Conservation (phyloP, 345 rosid species). For the Mangifera indica region DNA sequence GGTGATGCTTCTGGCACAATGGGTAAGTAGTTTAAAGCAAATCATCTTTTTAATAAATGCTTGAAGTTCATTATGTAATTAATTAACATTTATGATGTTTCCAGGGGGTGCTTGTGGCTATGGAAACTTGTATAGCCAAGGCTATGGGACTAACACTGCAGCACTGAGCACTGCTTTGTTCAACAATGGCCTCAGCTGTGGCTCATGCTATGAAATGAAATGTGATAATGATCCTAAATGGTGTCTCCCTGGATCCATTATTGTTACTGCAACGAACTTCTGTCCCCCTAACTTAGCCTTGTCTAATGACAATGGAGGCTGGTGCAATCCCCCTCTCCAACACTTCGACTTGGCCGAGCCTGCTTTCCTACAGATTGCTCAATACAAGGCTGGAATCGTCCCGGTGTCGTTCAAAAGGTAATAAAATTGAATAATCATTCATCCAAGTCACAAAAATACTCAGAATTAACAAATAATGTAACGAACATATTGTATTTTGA, state of each 20-base stretch:
- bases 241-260: constrained; percentile 64
- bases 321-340: constrained; percentile 98
- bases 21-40: constrained; percentile 39
- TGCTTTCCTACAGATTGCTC: constrained; percentile 89
- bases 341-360: constrained; percentile 97
- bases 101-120: constrained; percentile 87
- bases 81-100: not conserved
- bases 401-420: constrained; percentile 89
- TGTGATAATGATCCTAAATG: constrained; percentile 62
- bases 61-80: no score
- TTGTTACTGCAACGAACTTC: constrained; percentile 82
- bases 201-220: constrained; percentile 72
- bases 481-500: not conserved
- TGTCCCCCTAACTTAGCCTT: constrained; percentile 81
- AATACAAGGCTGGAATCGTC: constrained; percentile 89
- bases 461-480: no score
- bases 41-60: not conserved
- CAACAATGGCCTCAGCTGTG: constrained; percentile 79
- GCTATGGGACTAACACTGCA: constrained; percentile 77
- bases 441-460: not conserved
- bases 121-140: constrained; percentile 69
- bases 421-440: not conserved
- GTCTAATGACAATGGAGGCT: constrained; percentile 85
- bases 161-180: constrained; percentile 76
- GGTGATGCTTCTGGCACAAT: constrained; percentile 82